These are phyloP conservation scores for Paraurostyla sp. DNA, from an alignment of 73 alveolate species.

Conservation along the genomic window DNA sequence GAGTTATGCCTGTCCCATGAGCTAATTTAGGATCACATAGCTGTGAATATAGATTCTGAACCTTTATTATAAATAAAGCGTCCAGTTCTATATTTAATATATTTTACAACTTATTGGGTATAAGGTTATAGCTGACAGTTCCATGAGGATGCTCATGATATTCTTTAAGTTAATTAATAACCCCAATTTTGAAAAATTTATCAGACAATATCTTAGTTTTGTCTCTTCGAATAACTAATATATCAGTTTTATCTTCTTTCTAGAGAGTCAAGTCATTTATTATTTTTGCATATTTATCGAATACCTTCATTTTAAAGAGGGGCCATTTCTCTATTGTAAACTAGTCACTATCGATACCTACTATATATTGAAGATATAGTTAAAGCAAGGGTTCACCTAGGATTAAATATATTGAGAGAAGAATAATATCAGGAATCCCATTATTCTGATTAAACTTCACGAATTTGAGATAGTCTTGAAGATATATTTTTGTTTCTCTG, in stretches of 20 bases:
- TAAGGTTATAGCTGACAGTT: constrained; percentile 1
- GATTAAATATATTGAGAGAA: not conserved
- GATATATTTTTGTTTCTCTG: constrained; percentile 13
- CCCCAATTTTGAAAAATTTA: constrained; percentile 16
- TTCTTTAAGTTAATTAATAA: not conserved
- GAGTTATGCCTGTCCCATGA: constrained; percentile 17
- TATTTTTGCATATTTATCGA: not conserved
- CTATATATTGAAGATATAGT: not conserved
- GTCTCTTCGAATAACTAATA: constrained; percentile 12
- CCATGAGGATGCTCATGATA: constrained; percentile 17
- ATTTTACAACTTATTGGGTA: constrained; percentile 15
- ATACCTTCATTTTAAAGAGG: constrained; percentile 1
- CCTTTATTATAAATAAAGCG: not conserved
- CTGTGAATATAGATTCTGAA: not conserved
- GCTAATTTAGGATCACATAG: constrained; percentile 33
- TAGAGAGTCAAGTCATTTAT: not conserved
- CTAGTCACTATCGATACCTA: not conserved
- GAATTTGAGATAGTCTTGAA: not conserved
- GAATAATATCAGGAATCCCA: constrained; percentile 22
- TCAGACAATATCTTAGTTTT: not conserved
- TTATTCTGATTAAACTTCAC: not conserved
- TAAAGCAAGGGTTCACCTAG: not conserved
- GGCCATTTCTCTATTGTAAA: constrained; percentile 41
- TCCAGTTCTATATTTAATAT: not conserved
- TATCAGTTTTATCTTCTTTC: constrained; percentile 21